phyloP scores from a whole-genome alignment of 2,329 filamentous ascomycete species.

The Clarireedia homoeocarpa region DNA sequence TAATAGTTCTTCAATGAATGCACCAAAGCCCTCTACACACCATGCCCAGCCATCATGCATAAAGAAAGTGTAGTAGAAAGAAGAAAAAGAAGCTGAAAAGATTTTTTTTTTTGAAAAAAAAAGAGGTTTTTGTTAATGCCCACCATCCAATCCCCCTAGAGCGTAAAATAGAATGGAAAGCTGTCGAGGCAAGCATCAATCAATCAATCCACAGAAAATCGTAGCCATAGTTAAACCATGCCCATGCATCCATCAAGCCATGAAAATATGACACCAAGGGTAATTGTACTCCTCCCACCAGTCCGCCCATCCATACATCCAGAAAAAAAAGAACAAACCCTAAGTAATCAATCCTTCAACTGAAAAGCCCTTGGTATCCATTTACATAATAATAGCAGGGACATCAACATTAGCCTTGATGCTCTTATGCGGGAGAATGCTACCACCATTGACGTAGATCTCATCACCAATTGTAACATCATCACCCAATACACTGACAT shows the following conservation, averaged over 20 bases:
- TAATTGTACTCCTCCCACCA: neutral
- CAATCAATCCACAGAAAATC: neutral
- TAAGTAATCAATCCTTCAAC: neutral
- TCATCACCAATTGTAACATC: slow-evolving; percentile 97
- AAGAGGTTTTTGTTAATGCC: neutral
- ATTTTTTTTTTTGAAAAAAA: neutral
- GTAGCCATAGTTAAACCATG: neutral
- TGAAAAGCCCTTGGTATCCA: neutral
- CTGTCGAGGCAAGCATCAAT: neutral
- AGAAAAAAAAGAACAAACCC: neutral
- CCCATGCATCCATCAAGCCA: neutral
- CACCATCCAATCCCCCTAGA: neutral
- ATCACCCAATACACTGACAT: slow-evolving; percentile 95
- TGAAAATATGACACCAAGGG: neutral
- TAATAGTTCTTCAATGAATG: neutral
- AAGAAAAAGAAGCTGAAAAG: neutral
- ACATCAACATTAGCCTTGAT: slow-evolving; percentile 97
- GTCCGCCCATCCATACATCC: neutral
- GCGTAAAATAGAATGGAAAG: neutral
- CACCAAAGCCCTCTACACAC: neutral
- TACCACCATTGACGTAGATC: slow-evolving; percentile 96
- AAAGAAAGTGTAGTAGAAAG: neutral
- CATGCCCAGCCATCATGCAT: neutral
- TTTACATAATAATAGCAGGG: slow-evolving; percentile 61
- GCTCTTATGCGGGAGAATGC: slow-evolving; percentile 93